Conservation (phyloP, 148 eudicot species). For the Rhododendron griersonianum region DNA sequence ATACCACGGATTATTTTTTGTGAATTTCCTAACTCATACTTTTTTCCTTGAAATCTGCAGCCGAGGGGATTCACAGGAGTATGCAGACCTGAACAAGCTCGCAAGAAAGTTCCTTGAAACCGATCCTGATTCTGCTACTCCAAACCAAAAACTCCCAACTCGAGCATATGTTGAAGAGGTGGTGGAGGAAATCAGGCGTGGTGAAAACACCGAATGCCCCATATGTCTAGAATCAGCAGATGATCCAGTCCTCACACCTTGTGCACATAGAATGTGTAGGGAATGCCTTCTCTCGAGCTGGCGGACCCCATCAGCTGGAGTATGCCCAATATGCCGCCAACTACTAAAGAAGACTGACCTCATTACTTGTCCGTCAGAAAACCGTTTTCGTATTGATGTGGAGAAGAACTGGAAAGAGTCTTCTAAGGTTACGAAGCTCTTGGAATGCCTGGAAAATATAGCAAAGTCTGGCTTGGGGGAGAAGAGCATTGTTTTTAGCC, state of each 20-base stretch:
- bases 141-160: slow-evolving; percentile 32
- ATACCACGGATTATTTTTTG: background rate
- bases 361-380: slow-evolving; percentile 61
- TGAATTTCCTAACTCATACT: background rate
- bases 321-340: slow-evolving; percentile 67
- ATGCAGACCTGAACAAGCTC: slow-evolving; percentile 52
- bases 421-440: slow-evolving; percentile 47
- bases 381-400: slow-evolving; percentile 44
- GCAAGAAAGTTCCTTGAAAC: slow-evolving; percentile 48
- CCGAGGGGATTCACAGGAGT: slow-evolving; percentile 54
- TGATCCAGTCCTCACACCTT: slow-evolving; percentile 61
- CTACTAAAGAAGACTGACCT: slow-evolving; percentile 43
- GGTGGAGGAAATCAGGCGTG: slow-evolving; percentile 38
- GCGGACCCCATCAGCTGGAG: slow-evolving; percentile 36
- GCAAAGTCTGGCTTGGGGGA: slow-evolving; percentile 30
- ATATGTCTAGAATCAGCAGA: slow-evolving; percentile 65
- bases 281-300: slow-evolving; percentile 66
- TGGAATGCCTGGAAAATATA: slow-evolving; percentile 44
- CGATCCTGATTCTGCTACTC: slow-evolving; percentile 22
- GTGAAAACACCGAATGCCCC: slow-evolving; percentile 59
- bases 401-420: slow-evolving; percentile 62
- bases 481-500: slow-evolving; percentile 69
- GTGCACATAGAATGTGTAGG: slow-evolving; percentile 70
- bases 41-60: slow-evolving; percentile 20
- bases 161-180: slow-evolving; percentile 59